Evolutionary conservation across 495 filamentous ascomycete genomes (phyloP).

Genomic region (Neurospora tetrasperma): DNA sequence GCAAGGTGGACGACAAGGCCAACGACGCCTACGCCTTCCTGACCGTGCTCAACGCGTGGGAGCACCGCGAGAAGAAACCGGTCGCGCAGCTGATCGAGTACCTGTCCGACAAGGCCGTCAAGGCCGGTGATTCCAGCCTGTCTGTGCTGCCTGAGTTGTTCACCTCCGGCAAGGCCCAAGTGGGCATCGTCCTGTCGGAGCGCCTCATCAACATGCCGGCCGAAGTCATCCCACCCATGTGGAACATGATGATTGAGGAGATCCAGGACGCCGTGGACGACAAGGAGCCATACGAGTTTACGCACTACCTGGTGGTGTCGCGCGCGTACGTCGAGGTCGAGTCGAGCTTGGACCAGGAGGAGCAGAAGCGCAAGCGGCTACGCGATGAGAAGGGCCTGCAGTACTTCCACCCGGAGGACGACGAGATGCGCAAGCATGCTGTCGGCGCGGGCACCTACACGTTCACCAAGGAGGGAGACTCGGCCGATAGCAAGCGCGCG

Average conservation of each 20-base stretch:
- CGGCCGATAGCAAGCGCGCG: constrained; percentile 81
- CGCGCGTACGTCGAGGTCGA: constrained; percentile 84
- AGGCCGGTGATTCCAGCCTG: constrained; percentile 1
- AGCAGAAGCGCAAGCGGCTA: constrained; percentile 70
- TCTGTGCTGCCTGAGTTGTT: constrained; percentile 40
- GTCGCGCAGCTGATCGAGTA: constrained; percentile 63
- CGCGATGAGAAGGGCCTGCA: constrained; percentile 48
- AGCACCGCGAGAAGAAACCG: constrained; percentile 65
- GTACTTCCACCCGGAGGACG: constrained; percentile 97
- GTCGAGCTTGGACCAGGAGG: constrained; percentile 61
- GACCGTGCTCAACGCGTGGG: constrained; percentile 74
- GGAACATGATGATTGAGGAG: constrained; percentile 89
- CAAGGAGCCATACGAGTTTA: constrained; percentile 85
- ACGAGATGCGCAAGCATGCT: constrained; percentile 69
- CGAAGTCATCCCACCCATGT: constrained; percentile 90
- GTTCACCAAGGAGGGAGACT: constrained; percentile 70
- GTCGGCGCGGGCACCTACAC: constrained; percentile 54
- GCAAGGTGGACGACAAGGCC: constrained; percentile 91
- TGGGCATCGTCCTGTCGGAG: constrained; percentile 84
- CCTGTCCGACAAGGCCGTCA: constrained; percentile 47
- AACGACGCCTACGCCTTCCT: constrained; percentile 92
- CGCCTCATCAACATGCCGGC: constrained; percentile 90
- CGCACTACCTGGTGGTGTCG: constrained; percentile 83
- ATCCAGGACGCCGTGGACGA: constrained; percentile 82
- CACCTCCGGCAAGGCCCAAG: constrained; percentile 39